These are phyloP conservation scores for Acacia pycnantha DNA, from an alignment of 331 rosid genomes.

Conservation along the genomic window DNA sequence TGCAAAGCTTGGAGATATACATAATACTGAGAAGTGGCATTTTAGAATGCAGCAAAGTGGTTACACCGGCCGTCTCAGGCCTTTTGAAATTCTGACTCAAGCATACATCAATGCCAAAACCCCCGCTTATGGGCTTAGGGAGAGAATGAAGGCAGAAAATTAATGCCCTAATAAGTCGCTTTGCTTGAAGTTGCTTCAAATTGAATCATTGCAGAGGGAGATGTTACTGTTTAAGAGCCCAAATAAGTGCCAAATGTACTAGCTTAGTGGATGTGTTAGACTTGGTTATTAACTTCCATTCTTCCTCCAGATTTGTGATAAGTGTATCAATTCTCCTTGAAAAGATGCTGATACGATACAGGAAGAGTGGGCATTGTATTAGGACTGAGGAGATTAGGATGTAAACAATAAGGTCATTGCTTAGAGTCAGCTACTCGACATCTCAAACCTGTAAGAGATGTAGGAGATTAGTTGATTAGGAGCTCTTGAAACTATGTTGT, in stretches of 20 bases:
- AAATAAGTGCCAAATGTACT: neutral
- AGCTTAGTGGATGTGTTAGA: neutral
- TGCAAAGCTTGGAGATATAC: slow-evolving; percentile 27
- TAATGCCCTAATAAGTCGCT: slow-evolving; percentile 11
- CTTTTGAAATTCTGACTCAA: slow-evolving; percentile 14
- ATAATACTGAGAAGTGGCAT: slow-evolving; percentile 30
- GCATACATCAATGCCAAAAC: slow-evolving; percentile 23
- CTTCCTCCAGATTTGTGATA: neutral
- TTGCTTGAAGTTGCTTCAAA: neutral
- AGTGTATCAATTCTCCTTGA: neutral
- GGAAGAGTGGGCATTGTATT: neutral
- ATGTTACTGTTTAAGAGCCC: neutral
- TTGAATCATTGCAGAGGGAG: slow-evolving; percentile 5
- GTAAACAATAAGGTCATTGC: neutral
- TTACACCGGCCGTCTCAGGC: slow-evolving; percentile 16
- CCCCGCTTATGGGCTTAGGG: slow-evolving; percentile 29
- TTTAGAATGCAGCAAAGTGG: slow-evolving; percentile 20
- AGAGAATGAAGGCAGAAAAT: slow-evolving; percentile 33
- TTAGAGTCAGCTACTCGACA: neutral
- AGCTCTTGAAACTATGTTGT: neutral
- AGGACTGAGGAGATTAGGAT: neutral
- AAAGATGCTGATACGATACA: neutral
- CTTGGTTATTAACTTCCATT: neutral
- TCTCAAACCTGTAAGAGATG: neutral
- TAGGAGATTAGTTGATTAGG: neutral